Evolutionary conservation across 2,329 filamentous ascomycete genomes (phyloP).

Genomic region (Corinectria fuckeliana): DNA sequence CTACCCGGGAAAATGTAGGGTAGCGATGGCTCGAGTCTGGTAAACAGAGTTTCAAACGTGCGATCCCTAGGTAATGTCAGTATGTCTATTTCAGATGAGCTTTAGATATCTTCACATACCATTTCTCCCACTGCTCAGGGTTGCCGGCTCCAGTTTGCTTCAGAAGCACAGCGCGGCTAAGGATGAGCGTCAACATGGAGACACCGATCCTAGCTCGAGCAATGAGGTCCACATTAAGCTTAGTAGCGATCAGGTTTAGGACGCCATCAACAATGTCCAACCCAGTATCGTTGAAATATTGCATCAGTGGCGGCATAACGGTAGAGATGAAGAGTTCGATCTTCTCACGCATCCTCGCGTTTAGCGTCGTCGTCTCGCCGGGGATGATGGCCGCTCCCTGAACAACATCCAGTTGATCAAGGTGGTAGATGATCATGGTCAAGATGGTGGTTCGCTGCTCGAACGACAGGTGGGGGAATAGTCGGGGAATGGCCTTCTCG

Average conservation of each 20-base stretch:
- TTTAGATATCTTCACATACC: constrained; percentile 56
- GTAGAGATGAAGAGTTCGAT: constrained; percentile 88
- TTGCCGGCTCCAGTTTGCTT: constrained; percentile 78
- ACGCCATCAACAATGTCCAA: constrained; percentile 91
- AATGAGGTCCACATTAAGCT: constrained; percentile 83
- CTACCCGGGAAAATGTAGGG: constrained; percentile 88
- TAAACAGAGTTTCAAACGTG: constrained; percentile 87
- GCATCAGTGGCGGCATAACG: constrained; percentile 89
- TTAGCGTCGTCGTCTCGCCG: constrained; percentile 74
- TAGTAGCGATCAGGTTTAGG: constrained; percentile 82
- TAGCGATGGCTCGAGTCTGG: constrained; percentile 81
- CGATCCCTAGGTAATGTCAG: constrained; percentile 63
- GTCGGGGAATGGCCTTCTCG: constrained; percentile 92
- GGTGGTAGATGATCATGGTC: constrained; percentile 93
- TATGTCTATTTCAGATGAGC: not conserved
- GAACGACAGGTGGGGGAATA: constrained; percentile 91
- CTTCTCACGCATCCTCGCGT: constrained; percentile 82
- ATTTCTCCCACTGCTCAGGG: constrained; percentile 80
- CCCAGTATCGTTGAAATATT: constrained; percentile 88
- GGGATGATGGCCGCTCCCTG: constrained; percentile 76
- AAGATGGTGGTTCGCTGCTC: constrained; percentile 94
- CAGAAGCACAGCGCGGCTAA: constrained; percentile 91
- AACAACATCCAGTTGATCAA: constrained; percentile 91
- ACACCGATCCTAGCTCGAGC: constrained; percentile 87
- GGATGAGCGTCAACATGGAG: constrained; percentile 89